These are phyloP conservation scores for Phlebiopsis flavidoalba DNA, from an alignment of 768 basidiomycete genomes.

Conservation along the genomic window DNA sequence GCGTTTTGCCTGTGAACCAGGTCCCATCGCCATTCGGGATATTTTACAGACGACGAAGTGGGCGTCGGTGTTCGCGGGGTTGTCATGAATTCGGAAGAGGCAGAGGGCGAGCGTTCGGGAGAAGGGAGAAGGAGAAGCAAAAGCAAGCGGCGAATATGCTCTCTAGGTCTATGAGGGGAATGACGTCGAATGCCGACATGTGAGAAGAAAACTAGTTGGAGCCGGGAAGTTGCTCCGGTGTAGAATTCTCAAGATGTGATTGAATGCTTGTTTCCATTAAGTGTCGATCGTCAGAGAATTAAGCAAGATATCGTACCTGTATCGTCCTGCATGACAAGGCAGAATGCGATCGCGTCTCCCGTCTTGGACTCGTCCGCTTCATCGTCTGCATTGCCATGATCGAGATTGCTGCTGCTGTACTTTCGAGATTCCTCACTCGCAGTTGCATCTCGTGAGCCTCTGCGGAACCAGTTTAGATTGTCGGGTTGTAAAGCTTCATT, in stretches of 20 bases:
- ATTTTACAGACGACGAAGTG: slow-evolving; percentile 31
- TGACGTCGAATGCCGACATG: neutral
- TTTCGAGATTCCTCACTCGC: slow-evolving; percentile 3
- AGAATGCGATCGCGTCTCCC: slow-evolving; percentile 18
- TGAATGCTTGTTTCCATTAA: slow-evolving; percentile 12
- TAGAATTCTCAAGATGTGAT: slow-evolving; percentile 18
- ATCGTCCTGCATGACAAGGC: slow-evolving; percentile 19
- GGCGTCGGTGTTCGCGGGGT: neutral
- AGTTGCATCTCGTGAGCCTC: slow-evolving; percentile 17
- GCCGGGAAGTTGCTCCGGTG: slow-evolving; percentile 18
- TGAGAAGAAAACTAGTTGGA: slow-evolving; percentile 19
- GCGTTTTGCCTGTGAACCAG: slow-evolving; percentile 44
- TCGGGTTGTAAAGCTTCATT: neutral
- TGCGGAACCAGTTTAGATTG: slow-evolving; percentile 15
- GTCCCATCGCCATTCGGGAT: slow-evolving; percentile 62
- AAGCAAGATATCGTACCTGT: slow-evolving; percentile 13
- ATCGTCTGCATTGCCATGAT: neutral
- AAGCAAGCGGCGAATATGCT: slow-evolving; percentile 18
- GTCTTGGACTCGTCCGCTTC: neutral
- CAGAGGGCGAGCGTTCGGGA: neutral
- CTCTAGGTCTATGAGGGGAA: slow-evolving; percentile 11
- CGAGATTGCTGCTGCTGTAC: neutral
- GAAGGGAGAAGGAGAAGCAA: slow-evolving; percentile 6
- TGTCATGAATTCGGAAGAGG: neutral
- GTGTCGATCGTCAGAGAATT: neutral